phyloP scores from a whole-genome alignment of 306 rosid species.

The Malus orientalis region DNA sequence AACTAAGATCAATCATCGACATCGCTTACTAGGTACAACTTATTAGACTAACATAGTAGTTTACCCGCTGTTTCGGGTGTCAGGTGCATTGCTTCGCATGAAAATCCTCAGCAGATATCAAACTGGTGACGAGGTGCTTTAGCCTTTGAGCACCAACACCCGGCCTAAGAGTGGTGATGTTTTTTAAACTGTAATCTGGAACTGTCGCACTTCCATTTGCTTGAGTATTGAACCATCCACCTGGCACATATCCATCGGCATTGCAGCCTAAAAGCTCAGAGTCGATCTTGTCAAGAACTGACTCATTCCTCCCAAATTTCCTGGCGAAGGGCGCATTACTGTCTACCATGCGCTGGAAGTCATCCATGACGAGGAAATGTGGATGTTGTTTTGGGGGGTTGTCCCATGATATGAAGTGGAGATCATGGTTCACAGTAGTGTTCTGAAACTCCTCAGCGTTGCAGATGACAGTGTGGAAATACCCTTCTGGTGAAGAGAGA shows the following conservation, averaged over 20 bases:
- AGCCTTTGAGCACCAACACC: constrained; percentile 68
- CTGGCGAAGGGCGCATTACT: constrained; percentile 71
- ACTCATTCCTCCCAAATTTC: constrained; percentile 54
- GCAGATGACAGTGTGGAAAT: constrained; percentile 80
- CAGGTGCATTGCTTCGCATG: constrained; percentile 48
- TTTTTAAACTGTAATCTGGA: constrained; percentile 18
- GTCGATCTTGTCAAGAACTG: constrained; percentile 50
- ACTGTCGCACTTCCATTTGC: constrained; percentile 19
- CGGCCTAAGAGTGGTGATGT: constrained; percentile 43
- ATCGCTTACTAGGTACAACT: constrained; percentile 17
- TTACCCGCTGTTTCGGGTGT: constrained; percentile 5
- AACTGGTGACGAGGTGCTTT: constrained; percentile 40
- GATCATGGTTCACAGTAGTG: constrained; percentile 73
- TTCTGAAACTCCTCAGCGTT: constrained; percentile 62
- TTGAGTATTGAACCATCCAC: constrained; percentile 42
- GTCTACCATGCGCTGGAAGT: constrained; percentile 50
- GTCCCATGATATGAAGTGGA: constrained; percentile 87
- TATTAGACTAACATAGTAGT: background rate
- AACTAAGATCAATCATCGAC: constrained; percentile 5
- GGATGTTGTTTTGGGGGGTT: constrained; percentile 81
- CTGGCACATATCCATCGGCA: constrained; percentile 49
- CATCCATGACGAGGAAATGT: constrained; percentile 46
- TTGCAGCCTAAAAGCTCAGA: constrained; percentile 45
- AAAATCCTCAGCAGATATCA: constrained; percentile 53
- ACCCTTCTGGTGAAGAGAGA: constrained; percentile 75